A percentile compares a stretch with the other conserved stretches of the same genome.
Conservation (phyloP, 78 protist species). For the Cavenderia fasciculata region DNA sequence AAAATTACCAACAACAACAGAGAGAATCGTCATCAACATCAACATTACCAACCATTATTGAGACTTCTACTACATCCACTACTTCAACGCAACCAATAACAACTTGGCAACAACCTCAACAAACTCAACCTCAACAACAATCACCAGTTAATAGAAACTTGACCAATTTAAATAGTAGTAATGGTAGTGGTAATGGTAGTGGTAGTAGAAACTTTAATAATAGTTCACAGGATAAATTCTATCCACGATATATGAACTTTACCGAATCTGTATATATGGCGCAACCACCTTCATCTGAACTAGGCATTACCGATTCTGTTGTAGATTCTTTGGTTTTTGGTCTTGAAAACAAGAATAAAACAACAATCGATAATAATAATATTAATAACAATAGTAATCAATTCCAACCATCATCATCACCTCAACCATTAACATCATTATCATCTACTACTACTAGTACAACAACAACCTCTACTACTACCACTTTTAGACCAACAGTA, state of each 20-base stretch:
- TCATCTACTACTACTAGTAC: no score
- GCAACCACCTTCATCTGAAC: conserved; percentile 19
- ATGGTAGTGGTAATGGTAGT: neutral
- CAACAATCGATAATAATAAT: neutral
- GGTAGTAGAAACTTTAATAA: neutral
- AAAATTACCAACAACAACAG: neutral
- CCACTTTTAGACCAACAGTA: no score
- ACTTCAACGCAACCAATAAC: neutral
- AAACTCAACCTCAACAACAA: neutral
- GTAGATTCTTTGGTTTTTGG: conserved; percentile 8
- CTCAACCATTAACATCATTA: neutral
- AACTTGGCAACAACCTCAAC: neutral
- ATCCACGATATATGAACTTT: conserved; percentile 17
- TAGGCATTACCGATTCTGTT: conserved; percentile 1
- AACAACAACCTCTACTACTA: no score
- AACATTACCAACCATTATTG: conserved; percentile 1
- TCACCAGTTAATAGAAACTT: neutral
- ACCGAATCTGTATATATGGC: conserved; percentile 25
- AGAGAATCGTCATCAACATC: conserved; percentile 33
- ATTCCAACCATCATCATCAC: neutral
- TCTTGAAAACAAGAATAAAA: neutral
- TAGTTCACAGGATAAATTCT: conserved; percentile 25
- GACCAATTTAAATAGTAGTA: conserved; percentile 1
- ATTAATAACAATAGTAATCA: neutral
- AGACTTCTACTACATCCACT: no score